A percentile compares a stretch with the other conserved stretches of the same genome.
These are phyloP conservation scores for Globisporangium iwayamae DNA, from an alignment of 352 stramenopile genomes.

Conservation along the genomic window DNA sequence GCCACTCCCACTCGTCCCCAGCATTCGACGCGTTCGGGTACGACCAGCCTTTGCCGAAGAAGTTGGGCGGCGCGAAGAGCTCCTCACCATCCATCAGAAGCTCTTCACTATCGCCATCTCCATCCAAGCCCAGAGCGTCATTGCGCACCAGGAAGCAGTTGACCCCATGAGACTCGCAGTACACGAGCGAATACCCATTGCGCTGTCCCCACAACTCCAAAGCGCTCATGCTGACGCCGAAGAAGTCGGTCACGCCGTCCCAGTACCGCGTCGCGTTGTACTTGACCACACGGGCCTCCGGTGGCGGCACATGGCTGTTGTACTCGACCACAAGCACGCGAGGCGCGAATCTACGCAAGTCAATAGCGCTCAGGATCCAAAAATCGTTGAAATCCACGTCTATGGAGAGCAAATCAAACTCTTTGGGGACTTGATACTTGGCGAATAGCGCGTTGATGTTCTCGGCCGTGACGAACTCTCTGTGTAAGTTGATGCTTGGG, in stretches of 20 bases:
- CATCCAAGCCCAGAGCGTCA: slow-evolving; percentile 26
- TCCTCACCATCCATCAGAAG: slow-evolving; percentile 23
- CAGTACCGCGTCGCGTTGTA: slow-evolving; percentile 40
- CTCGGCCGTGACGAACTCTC: slow-evolving; percentile 53
- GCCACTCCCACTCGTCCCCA: slow-evolving; percentile 49
- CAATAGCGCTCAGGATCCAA: slow-evolving; percentile 57
- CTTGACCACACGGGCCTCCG: slow-evolving; percentile 39
- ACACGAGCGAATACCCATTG: slow-evolving; percentile 66
- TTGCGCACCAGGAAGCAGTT: slow-evolving; percentile 70
- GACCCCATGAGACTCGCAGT: slow-evolving; percentile 73
- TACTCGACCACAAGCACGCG: slow-evolving; percentile 61
- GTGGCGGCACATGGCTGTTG: slow-evolving; percentile 52
- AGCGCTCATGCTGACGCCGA: slow-evolving; percentile 52
- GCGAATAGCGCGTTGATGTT: slow-evolving; percentile 60
- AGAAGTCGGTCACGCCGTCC: slow-evolving; percentile 51
- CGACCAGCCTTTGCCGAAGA: slow-evolving; percentile 52
- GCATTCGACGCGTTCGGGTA: slow-evolving; percentile 41
- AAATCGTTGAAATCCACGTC: slow-evolving; percentile 81
- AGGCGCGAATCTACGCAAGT: slow-evolving; percentile 36
- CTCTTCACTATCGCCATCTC: neutral
- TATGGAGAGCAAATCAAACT: slow-evolving; percentile 64
- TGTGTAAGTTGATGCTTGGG: slow-evolving; percentile 43
- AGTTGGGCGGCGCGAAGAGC: slow-evolving; percentile 55
- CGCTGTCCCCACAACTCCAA: slow-evolving; percentile 36
- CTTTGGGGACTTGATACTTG: slow-evolving; percentile 35